phyloP scores from a whole-genome alignment of 2,329 filamentous ascomycete species.

The Cladorrhinum sp. region DNA sequence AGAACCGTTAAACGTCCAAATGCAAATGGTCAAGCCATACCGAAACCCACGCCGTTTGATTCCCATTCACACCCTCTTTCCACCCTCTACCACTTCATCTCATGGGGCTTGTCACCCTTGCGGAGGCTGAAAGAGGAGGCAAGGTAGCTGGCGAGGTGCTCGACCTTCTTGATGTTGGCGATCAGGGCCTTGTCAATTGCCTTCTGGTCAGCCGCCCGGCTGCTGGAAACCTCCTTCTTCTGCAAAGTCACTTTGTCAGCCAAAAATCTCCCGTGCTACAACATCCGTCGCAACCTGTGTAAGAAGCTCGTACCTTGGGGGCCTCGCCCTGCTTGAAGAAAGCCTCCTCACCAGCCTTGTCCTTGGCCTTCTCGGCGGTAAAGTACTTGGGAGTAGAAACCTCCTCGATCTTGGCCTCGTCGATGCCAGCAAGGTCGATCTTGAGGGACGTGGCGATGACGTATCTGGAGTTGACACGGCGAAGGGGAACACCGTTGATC shows the following conservation, averaged over 20 bases:
- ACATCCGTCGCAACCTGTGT: background rate
- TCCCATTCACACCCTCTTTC: conserved; percentile 20
- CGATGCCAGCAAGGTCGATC: conserved; percentile 80
- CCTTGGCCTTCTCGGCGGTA: conserved; percentile 87
- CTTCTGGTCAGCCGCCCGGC: conserved; percentile 96
- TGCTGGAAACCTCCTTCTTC: conserved; percentile 96
- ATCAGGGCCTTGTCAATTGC: conserved; percentile 94
- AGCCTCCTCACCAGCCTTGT: conserved; percentile 95
- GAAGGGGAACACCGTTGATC: conserved; percentile 98
- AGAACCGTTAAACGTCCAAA: conserved; percentile 64
- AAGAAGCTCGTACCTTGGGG: conserved; percentile 70
- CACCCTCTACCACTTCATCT: conserved; percentile 91
- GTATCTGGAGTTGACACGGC: conserved; percentile 90
- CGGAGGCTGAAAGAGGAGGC: conserved; percentile 95
- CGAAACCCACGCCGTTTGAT: conserved; percentile 40
- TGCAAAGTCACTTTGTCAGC: conserved; percentile 41
- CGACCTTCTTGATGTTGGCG: conserved; percentile 97
- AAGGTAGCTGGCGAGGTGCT: conserved; percentile 90
- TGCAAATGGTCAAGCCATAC: conserved; percentile 62
- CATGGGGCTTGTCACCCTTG: conserved; percentile 99
- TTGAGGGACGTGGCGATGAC: conserved; percentile 87
- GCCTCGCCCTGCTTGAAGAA: conserved; percentile 99
- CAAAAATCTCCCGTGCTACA: background rate
- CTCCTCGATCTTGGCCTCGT: conserved; percentile 85
- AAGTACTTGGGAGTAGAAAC: conserved; percentile 83